A percentile compares a stretch with the other conserved stretches of the same genome.
phyloP scores from a whole-genome alignment of 176 grass and related monocot genomes.

The Oryza rufipogon region DNA sequence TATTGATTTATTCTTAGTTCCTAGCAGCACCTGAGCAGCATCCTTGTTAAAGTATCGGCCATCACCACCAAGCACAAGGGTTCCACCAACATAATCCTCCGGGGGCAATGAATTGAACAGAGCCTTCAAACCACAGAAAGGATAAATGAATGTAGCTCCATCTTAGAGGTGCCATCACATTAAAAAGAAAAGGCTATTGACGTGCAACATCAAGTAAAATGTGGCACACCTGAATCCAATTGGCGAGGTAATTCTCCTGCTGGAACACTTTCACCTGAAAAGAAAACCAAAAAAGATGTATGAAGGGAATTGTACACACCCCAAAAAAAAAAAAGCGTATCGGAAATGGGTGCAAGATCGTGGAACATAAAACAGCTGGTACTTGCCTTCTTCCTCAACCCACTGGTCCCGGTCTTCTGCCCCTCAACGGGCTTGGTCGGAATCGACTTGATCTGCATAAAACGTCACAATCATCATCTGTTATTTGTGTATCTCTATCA shows the following conservation, averaged over 20 bases:
- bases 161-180: neutral
- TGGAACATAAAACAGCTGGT: neutral
- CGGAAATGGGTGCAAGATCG: neutral
- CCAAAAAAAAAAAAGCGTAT: slow-evolving; percentile 18
- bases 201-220: slow-evolving; percentile 17
- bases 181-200: slow-evolving; percentile 4
- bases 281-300: slow-evolving; percentile 16
- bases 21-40: slow-evolving; percentile 64
- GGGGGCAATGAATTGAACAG: slow-evolving; percentile 82
- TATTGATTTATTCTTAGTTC: slow-evolving; percentile 5
- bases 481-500: neutral
- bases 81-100: slow-evolving; percentile 75
- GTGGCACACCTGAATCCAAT: slow-evolving; percentile 84
- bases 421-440: slow-evolving; percentile 78
- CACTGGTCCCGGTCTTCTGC: slow-evolving; percentile 92
- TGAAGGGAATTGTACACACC: neutral
- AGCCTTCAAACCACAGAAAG: slow-evolving; percentile 53
- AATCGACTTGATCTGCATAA: slow-evolving; percentile 65
- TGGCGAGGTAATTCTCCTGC: slow-evolving; percentile 86
- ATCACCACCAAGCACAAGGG: slow-evolving; percentile 86
- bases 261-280: slow-evolving; percentile 93
- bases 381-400: slow-evolving; percentile 82
- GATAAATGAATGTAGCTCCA: slow-evolving; percentile 31
- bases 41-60: slow-evolving; percentile 85
- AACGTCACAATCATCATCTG: slow-evolving; percentile 1